Evolutionary conservation across 2,329 filamentous ascomycete species (phyloP), one percentile per base, ranked within the genome.

Genomic region (Ceratocystis ficicola): DNA sequence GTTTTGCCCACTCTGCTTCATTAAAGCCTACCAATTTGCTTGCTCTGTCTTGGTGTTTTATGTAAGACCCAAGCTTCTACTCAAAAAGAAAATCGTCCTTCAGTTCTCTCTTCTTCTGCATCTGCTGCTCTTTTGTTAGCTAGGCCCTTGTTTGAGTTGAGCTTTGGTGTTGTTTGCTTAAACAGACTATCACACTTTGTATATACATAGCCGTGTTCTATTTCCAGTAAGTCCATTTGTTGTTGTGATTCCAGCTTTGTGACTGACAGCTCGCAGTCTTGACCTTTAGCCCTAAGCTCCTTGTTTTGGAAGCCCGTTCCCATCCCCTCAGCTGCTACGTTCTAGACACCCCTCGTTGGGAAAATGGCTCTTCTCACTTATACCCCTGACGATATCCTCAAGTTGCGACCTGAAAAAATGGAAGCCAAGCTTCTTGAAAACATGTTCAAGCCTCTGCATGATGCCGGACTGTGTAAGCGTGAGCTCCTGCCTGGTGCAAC

Each of bases 381-480:
- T 55, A 68, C 66, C 3, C 46, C 48, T 30, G 65, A 66, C 25
- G 68, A 69, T 46, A 64, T 69, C 30, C 50, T 69, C 46, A 62
- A 65, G 46, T 62, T 69, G 12, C 64, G 66, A 8, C 62, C 68
- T 44, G 59, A 48, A 5, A 65, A 62, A n/a, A 41, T 61, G 32
- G 63, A 64, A 50, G 36, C 59, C 10, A 63, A 64, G 36, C 46
- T 64, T 64, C 57, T 67, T 15, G 66, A 62, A 17, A 65, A 67
- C 48, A 63, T 67, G 64, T 64, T 67, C 41, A 67, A 66, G 46
- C 66, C 64, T 25, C 66, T 65, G 30, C 63, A 67, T n/a, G 64
- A 67, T 28, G 64, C 64, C 25, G 68, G 68, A 7, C 48, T 67
- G 20, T 48, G 68, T 68, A 68, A 64, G 68, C 67, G 60, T 6